Percentiles rank a stretch among this genome's conserved stretches.
These are phyloP conservation scores for Xylariaceae sp. DNA, from an alignment of 2,329 filamentous ascomycete genomes.

Conservation along the genomic window DNA sequence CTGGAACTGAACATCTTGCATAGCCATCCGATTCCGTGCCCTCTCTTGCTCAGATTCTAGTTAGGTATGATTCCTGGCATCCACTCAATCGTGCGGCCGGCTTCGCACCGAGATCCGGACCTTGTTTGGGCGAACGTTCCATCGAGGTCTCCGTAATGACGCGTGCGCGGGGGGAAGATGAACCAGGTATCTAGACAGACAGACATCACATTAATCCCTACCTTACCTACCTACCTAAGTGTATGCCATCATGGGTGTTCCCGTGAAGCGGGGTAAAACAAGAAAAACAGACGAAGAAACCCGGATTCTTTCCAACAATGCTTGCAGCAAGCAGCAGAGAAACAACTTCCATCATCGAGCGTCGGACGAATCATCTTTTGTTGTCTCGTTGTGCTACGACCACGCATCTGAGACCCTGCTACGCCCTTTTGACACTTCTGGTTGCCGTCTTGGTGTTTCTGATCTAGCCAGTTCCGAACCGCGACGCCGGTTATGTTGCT, in stretches of 20 bases:
- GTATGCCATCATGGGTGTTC: too few relatives aligned
- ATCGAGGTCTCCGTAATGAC: too few relatives aligned
- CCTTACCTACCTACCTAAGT: too few relatives aligned
- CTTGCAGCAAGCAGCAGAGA: too few relatives aligned
- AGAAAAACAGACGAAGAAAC: too few relatives aligned
- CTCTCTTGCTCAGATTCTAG: constrained; percentile 1
- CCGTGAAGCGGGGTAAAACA: constrained; percentile 8
- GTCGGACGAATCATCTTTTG: constrained; percentile 20
- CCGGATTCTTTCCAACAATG: too few relatives aligned
- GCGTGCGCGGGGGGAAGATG: too few relatives aligned
- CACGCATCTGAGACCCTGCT: constrained; percentile 10
- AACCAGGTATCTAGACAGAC: too few relatives aligned
- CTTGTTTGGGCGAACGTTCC: too few relatives aligned
- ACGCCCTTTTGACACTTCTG: constrained; percentile 9
- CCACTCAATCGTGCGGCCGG: neutral
- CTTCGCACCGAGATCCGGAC: too few relatives aligned
- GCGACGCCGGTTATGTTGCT: neutral
- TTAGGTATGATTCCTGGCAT: neutral
- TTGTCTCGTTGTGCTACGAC: neutral
- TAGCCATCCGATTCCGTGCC: neutral
- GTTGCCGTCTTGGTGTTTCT: neutral
- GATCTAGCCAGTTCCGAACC: neutral
- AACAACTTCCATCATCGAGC: too few relatives aligned
- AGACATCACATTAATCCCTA: too few relatives aligned
- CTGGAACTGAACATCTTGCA: constrained; percentile 3